Base-by-base conservation (phyloP, 2,329 filamentous ascomycete species). In the Mycosphaerella arachidis region DNA sequence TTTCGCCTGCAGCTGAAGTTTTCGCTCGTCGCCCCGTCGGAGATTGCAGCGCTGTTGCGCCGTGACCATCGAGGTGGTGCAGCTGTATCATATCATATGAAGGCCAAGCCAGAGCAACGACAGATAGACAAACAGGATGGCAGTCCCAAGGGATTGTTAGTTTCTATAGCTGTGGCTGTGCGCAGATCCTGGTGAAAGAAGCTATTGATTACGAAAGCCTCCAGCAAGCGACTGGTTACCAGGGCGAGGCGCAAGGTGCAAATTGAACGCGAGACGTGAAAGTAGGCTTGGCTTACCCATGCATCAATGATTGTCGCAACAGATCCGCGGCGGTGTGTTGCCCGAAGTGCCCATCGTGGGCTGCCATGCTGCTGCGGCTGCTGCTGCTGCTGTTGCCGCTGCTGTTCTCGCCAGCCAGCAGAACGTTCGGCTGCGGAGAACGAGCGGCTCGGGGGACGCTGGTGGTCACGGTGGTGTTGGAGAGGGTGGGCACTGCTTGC, bases 301-400 rank as follows among this genome's bases (percentile, higher is more conserved):
- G 81, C 72, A 80, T 74, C 73, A 82, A 80, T 60, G 82, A 79
- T 74, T 85, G 84, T 69, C 83, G 79, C 69, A 84, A 74, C 73
- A 84, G 74, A 68, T 85, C 83, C 55, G 81, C 80, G 57, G 84
- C 82, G 60, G 77, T 78, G 67, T 79, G 76, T 68, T 74, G 67
- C 55, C 59, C 61, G 43, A 61, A 59, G 53, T 59, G 59, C 57
- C 77, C 74, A 72, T 77, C 76, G 72, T 77, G 77, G 64, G 75
- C 58, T 53, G 68, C 65, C 60, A 67, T 66, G 53, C 51, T 62
- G 43, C 52, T 48, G 53, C 55, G 18, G 59, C 46, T 58, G 52
- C 24, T 56, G 53, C 18, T 52, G 58, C 62, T 66, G 64, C 12
- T 3, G 46, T 13, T 48, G 18, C 16, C 6, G 46, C 46, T 50